Evolutionary conservation across 805 yeast species (phyloP), one percentile per base, ranked within the genome.

Genomic region (Hanseniaspora clermontiae): DNA sequence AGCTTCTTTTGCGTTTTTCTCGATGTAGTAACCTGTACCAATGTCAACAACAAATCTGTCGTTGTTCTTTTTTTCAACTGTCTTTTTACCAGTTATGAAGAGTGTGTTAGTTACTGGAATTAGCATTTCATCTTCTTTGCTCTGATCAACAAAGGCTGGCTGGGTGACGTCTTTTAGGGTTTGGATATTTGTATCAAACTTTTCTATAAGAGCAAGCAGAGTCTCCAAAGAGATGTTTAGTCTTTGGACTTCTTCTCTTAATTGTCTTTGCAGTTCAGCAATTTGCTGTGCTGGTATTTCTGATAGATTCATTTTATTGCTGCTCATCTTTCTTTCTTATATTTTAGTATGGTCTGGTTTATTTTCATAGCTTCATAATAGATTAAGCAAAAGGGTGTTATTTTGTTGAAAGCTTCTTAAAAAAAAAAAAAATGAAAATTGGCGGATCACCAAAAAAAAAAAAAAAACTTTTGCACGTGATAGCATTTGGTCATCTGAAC

Each of bases 11-110:
- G 80, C 78, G 50, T 69, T 69, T 69, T 93, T 93, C 66, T 88
- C 96, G 17, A 89, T 90, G 66, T 78, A 93, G 67, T 93, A 93
- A 2, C 97, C 97, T 0, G 98, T 93, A 38, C 98, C 98, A 29
- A 93, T 83, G 66, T 93, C 98, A 10, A 93, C 96, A 66, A 93
- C 74, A 63, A 84, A 93, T 58, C 77, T 81, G 59, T 82, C 77
- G 52, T 77, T 77, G 58, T 84, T 80, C 46, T 75, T 74, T 52
- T 87, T 76, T 15, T 43, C 17, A 24, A 47, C 40, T 5, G 32
- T 45, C 29, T 45, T 45, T 55, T 74, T 78, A 1, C 97, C 98
- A 4, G 96, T 95, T 31, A 93, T 84, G 62, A 93, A 93, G 43
- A 93, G 72, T 0, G 96, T 87, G 19, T 89, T 76, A 0, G 97